A percentile compares a stretch with the other conserved stretches of the same genome.
These are phyloP conservation scores for Anethum foeniculum DNA, from an alignment of 140 eudicot species.

Conservation along the genomic window DNA sequence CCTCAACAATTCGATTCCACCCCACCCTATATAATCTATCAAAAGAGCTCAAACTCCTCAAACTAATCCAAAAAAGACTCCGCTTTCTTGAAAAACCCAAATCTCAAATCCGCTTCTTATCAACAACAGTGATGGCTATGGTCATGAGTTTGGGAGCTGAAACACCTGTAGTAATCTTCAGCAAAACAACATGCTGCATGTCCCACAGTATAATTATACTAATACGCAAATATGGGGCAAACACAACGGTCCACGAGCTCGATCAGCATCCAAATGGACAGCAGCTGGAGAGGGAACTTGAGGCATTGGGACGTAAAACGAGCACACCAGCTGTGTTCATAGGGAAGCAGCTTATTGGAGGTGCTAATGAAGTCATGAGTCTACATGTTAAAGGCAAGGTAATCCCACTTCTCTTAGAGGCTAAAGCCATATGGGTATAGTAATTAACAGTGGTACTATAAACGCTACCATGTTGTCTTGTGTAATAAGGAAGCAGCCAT, in stretches of 20 bases:
- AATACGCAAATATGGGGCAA: slow-evolving; percentile 16
- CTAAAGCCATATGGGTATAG: slow-evolving; percentile 46
- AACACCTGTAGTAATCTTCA: slow-evolving; percentile 38
- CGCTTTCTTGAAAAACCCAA: background rate
- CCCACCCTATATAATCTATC: background rate
- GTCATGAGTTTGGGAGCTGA: slow-evolving; percentile 28
- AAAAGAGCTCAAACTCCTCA: background rate
- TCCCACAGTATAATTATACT: slow-evolving; percentile 13
- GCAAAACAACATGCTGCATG: slow-evolving; percentile 33
- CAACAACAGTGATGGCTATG: slow-evolving; percentile 29
- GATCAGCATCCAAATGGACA: slow-evolving; percentile 20
- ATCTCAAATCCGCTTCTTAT: background rate
- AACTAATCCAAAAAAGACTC: background rate
- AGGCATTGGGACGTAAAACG: slow-evolving; percentile 14
- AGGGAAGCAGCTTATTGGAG: slow-evolving; percentile 42
- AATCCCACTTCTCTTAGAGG: slow-evolving; percentile 26
- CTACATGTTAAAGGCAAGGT: slow-evolving; percentile 42
- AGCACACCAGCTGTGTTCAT: slow-evolving; percentile 23
- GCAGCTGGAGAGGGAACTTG: slow-evolving; percentile 24
- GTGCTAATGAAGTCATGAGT: slow-evolving; percentile 38
- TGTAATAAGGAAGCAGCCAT: background rate
- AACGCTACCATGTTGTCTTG: background rate
- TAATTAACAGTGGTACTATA: background rate
- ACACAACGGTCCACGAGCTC: slow-evolving; percentile 15
- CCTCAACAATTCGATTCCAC: background rate